phyloP scores from a whole-genome alignment of 805 yeast genomes.

The Ogataea sp. region DNA sequence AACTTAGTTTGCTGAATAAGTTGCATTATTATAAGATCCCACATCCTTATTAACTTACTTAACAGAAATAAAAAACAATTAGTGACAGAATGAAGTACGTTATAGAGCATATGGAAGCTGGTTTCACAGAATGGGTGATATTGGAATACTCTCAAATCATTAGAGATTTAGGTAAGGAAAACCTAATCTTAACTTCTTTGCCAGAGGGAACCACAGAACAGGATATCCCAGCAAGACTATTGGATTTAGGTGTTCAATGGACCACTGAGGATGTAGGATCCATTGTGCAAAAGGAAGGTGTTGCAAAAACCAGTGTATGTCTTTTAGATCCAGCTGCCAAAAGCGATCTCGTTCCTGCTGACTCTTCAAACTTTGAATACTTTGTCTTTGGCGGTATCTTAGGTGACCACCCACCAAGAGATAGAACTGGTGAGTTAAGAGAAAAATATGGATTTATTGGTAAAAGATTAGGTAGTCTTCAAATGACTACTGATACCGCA shows the following conservation, averaged over 20 bases:
- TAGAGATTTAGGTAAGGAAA: slow-evolving; percentile 71
- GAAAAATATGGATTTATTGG: slow-evolving; percentile 77
- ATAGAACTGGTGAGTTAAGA: slow-evolving; percentile 86
- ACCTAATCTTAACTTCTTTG: slow-evolving; percentile 69
- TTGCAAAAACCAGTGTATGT: slow-evolving; percentile 51
- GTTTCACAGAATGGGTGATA: slow-evolving; percentile 93
- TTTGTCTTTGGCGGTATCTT: slow-evolving; percentile 95
- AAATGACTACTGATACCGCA: slow-evolving; percentile 98
- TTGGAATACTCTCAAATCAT: slow-evolving; percentile 81
- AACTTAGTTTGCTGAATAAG: no score
- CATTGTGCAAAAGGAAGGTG: slow-evolving; percentile 34
- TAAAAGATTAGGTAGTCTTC: slow-evolving; percentile 77
- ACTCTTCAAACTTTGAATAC: slow-evolving; percentile 60
- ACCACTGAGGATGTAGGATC: slow-evolving; percentile 65
- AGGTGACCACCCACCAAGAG: slow-evolving; percentile 91
- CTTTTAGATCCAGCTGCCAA: slow-evolving; percentile 85
- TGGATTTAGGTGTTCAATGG: slow-evolving; percentile 67
- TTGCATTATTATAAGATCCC: no score
- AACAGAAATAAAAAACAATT: no score
- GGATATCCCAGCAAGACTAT: slow-evolving; percentile 56
- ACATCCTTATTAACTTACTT: no score
- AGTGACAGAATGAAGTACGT: slow-evolving; percentile 63
- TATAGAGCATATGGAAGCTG: slow-evolving; percentile 96
- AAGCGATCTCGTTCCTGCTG: slow-evolving; percentile 65
- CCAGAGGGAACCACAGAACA: slow-evolving; percentile 51